Base-by-base conservation (phyloP, 2,329 filamentous ascomycete species). In the Botryosphaeria agaves region DNA sequence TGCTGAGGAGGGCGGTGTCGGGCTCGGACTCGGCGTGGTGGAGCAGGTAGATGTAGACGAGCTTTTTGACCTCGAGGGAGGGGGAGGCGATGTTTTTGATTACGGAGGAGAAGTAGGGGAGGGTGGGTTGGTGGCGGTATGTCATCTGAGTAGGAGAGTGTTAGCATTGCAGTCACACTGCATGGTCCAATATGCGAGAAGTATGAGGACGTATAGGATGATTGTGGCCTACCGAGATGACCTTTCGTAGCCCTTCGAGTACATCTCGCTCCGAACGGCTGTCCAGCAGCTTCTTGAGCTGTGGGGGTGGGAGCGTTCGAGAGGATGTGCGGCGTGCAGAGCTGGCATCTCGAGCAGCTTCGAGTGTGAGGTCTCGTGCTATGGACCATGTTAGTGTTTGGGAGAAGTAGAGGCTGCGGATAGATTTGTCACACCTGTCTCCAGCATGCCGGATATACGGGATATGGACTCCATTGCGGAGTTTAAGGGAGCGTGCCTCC, bases 381-480 rank as follows among this genome's bases (percentile, higher is more conserved):
- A 59, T 43, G 12, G 9, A 17, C 8, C 31, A 16, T 14, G 11
- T 33, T 26, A 18, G 33, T 26, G 12, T 32, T 18, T 30, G 9
- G 18, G 30, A 27, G 9, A n/a, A 14, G 26, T 14, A 9, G 16
- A 14, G 26, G 16, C 5, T 14, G 11, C 12, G 5, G 12, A n/a
- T 14, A 14, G n/a, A 14, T 23, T 28, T 28, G 18, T 16, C 69
- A 47, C 66, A 92, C 87, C 84, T 58, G 80, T 89, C 64, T 95
- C 89, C 55, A 98, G 76, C 59, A 95, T 72, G 52, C 74, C 82
- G 43, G 85, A 92, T 56, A 98, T 91, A 48, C 81, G 72, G 40
- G 87, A 84, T 51, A 95, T 84, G 14, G 87, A 92, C 69, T 98
- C 89, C 89, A 98, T 98, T 23, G n/a, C n/a, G n/a, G n/a, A n/a